Base-by-base conservation (phyloP, 208 protist genomes). In the Trypanosoma brucei region DNA sequence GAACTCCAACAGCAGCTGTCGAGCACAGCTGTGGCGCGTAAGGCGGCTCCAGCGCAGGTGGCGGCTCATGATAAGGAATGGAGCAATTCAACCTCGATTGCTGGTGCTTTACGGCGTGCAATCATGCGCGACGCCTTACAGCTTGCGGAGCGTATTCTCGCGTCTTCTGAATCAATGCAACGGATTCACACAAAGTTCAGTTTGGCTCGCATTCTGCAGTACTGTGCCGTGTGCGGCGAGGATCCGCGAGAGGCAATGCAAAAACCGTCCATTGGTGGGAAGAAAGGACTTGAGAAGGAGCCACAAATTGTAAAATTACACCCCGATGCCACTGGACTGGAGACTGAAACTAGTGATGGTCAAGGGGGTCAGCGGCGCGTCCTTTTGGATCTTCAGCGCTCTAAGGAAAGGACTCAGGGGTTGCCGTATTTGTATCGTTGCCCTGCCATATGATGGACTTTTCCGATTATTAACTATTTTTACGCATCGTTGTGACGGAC, bases 391-490 rank as follows among this genome's bases (percentile, higher is more conserved):
- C 59, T 96, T 57, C 87, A 94, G 65, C 75, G 68, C 34, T 91
- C 88, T 11, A 92, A 86, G 78, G 88, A 95, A 49, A 68, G 87
- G 3, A 90, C 84, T 11, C 91, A 96, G 50, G 87, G 87, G 1
- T 72, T 96, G 45, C 88, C 91, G 31, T 96, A 96, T 72, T 71
- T 96, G 6, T 96, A 96, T 75, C 85, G 91, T 49, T 96, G 91
- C 52, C 91, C 91, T n/a, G 86, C 87, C 22, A 91, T 96, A 31
- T 96, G 79, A 72, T 52, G n/a, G 22, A 22, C 4, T 59, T 68
- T 55, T 39, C 8, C 11, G 3, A 44, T 22, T 73, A 36, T 60
- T 8, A 50, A 5, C 58, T 54, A 7, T n/a, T 39, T n/a, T 58
- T 14, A 7, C 13, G 51, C 39, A 52, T 61, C 34, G 3, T 62